Evolutionary conservation across 257 asterid genomes (phyloP), one percentile per base, ranked within the genome.

Genomic region (Eucommia ulmoides): DNA sequence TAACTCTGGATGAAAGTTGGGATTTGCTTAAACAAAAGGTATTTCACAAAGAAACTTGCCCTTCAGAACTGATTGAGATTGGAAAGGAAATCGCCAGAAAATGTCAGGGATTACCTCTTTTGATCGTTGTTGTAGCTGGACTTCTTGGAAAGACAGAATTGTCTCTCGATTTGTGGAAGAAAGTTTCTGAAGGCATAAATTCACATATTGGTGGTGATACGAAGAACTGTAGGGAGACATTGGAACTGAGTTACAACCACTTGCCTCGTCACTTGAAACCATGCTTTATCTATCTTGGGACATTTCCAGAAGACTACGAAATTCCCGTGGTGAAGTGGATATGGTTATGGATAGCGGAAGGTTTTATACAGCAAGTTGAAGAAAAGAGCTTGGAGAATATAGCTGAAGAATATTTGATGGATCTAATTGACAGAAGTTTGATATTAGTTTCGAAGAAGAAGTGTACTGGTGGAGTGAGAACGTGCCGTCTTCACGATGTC

Each of bases 291-390:
- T 66, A 55, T 49, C 49, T 66, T 18, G 64, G 72, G 24, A 51
- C 24, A 20, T 66, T 66, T 29, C 47, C 50, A 19, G 59, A 33
- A 50, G 64, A 61, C 26, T 17, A n/a, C 22, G 55, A 55, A 20
- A 58, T 55, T 49, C 22, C 58, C 17, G 2, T 5, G n/a, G n/a
- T n/a, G n/a, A n/a, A n/a, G n/a, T n/a, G n/a, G n/a, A n/a, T n/a
- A n/a, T n/a, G n/a, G n/a, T 16, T 66, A 18, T 66, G 72, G 72
- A 55, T 66, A 23, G 54, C 63, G 1, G 64, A 55, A 60, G 67
- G 60, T 14, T 45, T 61, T 22, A 47, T 66, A 8, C 22, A 5
- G 11, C 55, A 23, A 18, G 19, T 8, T 9, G 23, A 33, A 0
- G 25, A 1, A 14, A 18, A 66, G 24, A 61, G 67, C 50, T 23